Evolutionary conservation across 1,284 basidiomycete species (phyloP).

Genomic region (Puccinia novopanici): DNA sequence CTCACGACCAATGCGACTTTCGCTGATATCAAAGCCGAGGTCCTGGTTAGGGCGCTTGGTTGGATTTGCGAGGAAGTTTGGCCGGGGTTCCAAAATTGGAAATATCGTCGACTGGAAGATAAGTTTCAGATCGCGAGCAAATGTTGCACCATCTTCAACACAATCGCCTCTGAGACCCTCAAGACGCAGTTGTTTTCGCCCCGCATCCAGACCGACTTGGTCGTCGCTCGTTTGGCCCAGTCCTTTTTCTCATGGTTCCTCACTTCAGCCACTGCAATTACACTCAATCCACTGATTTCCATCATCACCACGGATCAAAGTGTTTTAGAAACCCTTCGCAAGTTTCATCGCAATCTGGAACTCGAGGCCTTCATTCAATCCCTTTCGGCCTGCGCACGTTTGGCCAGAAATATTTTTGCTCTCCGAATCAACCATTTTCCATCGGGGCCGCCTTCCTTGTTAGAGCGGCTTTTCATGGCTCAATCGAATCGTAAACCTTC

Average conservation of each 20-base stretch:
- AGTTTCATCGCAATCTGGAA: conserved; percentile 35
- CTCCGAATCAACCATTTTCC: conserved; percentile 35
- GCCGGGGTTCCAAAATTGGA: conserved; percentile 51
- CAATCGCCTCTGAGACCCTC: conserved; percentile 35
- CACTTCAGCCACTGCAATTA: conserved; percentile 38
- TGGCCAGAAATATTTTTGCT: conserved; percentile 38
- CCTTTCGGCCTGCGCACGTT: not conserved
- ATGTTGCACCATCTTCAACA: conserved; percentile 32
- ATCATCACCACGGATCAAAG: conserved; percentile 30
- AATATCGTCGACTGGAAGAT: conserved; percentile 48
- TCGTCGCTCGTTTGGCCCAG: conserved; percentile 8
- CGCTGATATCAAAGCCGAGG: conserved; percentile 44
- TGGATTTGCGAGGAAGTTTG: conserved; percentile 50
- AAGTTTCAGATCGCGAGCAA: conserved; percentile 45
- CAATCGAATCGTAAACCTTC: conserved; percentile 29
- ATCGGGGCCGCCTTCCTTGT: conserved; percentile 17
- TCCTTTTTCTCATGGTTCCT: conserved; percentile 38
- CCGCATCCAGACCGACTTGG: conserved; percentile 36
- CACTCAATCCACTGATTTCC: conserved; percentile 46
- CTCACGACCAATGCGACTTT: conserved; percentile 35
- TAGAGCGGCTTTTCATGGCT: conserved; percentile 42
- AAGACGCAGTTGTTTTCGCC: conserved; percentile 41
- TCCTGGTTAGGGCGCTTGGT: conserved; percentile 37
- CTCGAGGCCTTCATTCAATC: conserved; percentile 32
- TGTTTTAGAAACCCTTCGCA: conserved; percentile 36